Base-by-base conservation (phyloP, 345 rosid genomes). In the Linum lewisii region DNA sequence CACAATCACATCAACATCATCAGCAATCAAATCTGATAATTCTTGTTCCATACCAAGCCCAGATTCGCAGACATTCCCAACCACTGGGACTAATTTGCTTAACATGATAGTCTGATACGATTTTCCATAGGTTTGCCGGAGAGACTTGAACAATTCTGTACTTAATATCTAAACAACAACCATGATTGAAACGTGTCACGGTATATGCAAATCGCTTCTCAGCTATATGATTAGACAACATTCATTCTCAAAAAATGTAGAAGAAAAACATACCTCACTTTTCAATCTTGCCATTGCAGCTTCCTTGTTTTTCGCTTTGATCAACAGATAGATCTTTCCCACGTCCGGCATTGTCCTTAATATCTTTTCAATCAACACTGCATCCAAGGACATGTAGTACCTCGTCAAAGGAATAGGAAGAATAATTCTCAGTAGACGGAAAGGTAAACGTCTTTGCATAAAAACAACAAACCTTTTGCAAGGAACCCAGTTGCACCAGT, bases 401-500 rank as follows among this genome's bases (percentile, higher is more conserved):
- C 6, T 25, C 20, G 20, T 3, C n/a, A 21, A 23, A 37, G 10
- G 21, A 22, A 25, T 19, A 54, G 3, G 10, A 2, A 6, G 51
- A 29, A 10, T 2, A 18, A 49, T 22, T 54, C 25, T 54, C 26
- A 4, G 7, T 5, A 20, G 23, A 52, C 7, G 56, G 22, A 9
- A 55, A 56, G n/a, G n/a, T n/a, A 38, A 38, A 38, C 9, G 45
- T 8, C 45, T 38, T 38, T 13, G 44, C 38, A 57, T 36, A 32
- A 32, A 18, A 51, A 32, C 10, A 21, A 15, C 2, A 6, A 68
- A 88, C 98, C 90, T 80, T 88, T 92, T 18, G 90, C 96, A 15
- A 92, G 77, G 76, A 92, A 92, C n/a, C 96, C 98, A 6, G 99
- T 93, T 7, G 89, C 85, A 44, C 97, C 99, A 57, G 95, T 86